Base-by-base conservation (phyloP, 352 stramenopile genomes). In the Aphanomyces cochlioides region DNA sequence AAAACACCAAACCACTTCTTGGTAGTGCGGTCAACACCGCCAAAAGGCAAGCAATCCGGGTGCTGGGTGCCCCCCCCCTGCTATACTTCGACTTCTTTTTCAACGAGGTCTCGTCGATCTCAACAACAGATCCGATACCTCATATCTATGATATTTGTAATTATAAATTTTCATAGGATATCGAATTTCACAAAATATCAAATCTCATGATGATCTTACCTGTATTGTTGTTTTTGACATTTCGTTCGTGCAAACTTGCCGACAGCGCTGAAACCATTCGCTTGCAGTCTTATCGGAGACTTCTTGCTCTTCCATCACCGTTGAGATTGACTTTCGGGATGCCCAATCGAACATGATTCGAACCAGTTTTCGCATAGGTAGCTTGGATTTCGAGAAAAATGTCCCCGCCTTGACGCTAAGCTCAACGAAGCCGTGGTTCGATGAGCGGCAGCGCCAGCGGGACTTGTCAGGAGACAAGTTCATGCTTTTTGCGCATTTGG, bases 401-500 rank as follows among this genome's bases (percentile, higher is more conserved):
- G n/a, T 21, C 37, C 50, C 50, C 8, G 50, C 28, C n/a, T 58
- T 58, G 8, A 58, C 50, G 37, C 50, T 58, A 10, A n/a, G 50
- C n/a, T 58, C 50, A 19, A 58, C n/a, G 8, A 34, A 58, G 1
- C 50, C 50, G n/a, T 34, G 37, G n/a, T n/a, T 21, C 2, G n/a
- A n/a, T 10, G n/a, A 34, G 13, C 50, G 50, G 50, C 50, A 19
- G 50, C n/a, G 45, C 45, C 45, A 53, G 45, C 45, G 45, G 13
- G 28, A 34, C n/a, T n/a, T 1, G 8, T 10, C n/a, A 8, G 0
- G n/a, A 19, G 8, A 19, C 50, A 58, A 19, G 13, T 10, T 58
- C 50, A 58, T 58, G 50, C 7, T 34, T 34, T 58, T 58, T 34
- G 50, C n/a, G n/a, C n/a, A n/a, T n/a, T n/a, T n/a, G n/a, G n/a